A percentile compares a stretch with the other conserved stretches of the same genome.
phyloP scores from a whole-genome alignment of 495 filamentous ascomycete genomes.

The Tuber microsphaerosporum region DNA sequence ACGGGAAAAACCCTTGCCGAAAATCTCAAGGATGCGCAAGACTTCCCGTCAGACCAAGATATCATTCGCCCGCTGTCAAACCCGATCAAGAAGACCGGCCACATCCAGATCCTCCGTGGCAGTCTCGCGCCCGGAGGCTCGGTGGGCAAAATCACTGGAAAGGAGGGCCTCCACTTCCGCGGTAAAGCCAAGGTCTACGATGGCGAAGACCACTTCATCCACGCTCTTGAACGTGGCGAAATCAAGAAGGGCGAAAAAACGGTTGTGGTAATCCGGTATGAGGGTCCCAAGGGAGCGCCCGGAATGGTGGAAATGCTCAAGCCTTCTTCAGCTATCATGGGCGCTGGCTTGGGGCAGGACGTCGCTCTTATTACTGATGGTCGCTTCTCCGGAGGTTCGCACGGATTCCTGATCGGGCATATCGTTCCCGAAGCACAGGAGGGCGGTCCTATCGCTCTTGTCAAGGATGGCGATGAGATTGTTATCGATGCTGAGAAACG shows the following conservation, averaged over 20 bases:
- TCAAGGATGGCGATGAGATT: constrained; percentile 61
- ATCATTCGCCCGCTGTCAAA: constrained; percentile 87
- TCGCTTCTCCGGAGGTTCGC: constrained; percentile 67
- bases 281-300: constrained; percentile 72
- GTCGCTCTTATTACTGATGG: constrained; percentile 75
- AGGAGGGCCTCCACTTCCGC: constrained; percentile 82
- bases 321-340: constrained; percentile 76
- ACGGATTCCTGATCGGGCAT: constrained; percentile 79
- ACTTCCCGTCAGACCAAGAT: constrained; percentile 74
- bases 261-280: constrained; percentile 94
- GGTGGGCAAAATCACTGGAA: constrained; percentile 97
- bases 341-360: constrained; percentile 72
- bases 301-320: constrained; percentile 89
- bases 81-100: constrained; percentile 88
- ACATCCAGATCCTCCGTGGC: constrained; percentile 94
- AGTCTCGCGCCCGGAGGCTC: constrained; percentile 82
- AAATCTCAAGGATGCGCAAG: constrained; percentile 71
- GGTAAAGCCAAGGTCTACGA: constrained; percentile 87
- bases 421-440: constrained; percentile 81
- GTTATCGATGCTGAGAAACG: constrained; percentile 64
- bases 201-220: constrained; percentile 71
- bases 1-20: constrained; percentile 89
- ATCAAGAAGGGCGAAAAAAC: constrained; percentile 97
- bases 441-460: constrained; percentile 49
- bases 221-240: constrained; percentile 66